Evolutionary conservation across 768 basidiomycete species (phyloP).

Genomic region (Boletus eberwhitei): DNA sequence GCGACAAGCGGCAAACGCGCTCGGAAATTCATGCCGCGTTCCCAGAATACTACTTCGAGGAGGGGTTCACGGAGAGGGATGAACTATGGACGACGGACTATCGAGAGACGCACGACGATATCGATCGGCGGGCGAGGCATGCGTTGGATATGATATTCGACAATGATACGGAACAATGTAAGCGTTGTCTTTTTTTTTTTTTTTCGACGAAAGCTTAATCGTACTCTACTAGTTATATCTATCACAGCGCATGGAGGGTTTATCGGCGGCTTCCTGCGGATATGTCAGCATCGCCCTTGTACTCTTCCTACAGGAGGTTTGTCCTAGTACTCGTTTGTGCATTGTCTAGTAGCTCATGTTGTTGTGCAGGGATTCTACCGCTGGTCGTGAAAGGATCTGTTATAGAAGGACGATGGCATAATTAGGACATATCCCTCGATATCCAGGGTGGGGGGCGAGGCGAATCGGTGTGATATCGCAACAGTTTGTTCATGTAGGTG

Average conservation of each 20-base stretch:
- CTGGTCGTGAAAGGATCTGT: constrained; percentile 21
- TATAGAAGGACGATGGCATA: neutral
- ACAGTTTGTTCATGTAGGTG: neutral
- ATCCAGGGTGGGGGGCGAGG: neutral
- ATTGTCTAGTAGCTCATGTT: neutral
- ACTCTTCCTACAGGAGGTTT: constrained; percentile 63
- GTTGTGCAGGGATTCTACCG: constrained; percentile 23
- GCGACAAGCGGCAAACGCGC: constrained; percentile 58
- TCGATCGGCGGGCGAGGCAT: constrained; percentile 44
- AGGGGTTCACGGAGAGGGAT: constrained; percentile 59
- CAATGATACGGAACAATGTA: constrained; percentile 42
- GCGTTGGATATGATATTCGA: constrained; percentile 59
- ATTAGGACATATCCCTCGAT: neutral
- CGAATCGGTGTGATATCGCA: neutral
- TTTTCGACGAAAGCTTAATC: neutral
- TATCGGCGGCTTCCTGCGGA: constrained; percentile 51
- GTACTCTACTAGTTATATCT: constrained; percentile 48
- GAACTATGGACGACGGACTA: constrained; percentile 45
- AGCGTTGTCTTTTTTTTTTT: constrained; percentile 15
- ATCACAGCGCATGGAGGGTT: constrained; percentile 66
- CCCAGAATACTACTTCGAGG: constrained; percentile 51
- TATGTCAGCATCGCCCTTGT: constrained; percentile 42
- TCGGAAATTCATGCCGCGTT: constrained; percentile 40
- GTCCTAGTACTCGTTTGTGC: constrained; percentile 12
- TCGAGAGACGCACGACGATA: constrained; percentile 23